Base-by-base conservation (phyloP, 805 yeast genomes). In the Wickerhamomyces silvicola region DNA sequence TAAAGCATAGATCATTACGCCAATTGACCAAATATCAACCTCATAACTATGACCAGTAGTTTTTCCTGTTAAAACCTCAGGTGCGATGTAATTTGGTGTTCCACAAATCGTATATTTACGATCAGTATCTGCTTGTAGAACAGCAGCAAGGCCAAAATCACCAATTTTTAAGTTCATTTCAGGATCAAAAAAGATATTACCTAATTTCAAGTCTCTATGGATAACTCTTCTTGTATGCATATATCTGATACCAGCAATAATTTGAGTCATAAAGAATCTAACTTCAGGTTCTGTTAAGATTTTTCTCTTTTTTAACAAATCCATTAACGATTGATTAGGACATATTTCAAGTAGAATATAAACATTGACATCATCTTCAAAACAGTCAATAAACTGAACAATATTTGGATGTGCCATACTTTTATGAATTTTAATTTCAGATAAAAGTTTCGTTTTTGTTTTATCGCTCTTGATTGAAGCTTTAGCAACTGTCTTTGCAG, bases 51-150 rank as follows among this genome's bases (percentile, higher is more conserved):
- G 98, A 7, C 97, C 98, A 10, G 76, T 70, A 33, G 68, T 74
- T 49, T 86, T 86, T 18, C 95, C 94, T 24, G 87, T 83, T 43
- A 92, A 69, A 15, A 92, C 95, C 64, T 92, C 99, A 7, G 99
- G 99, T 1, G 98, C 97, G 54, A 92, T 92, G 57, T 92, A 92
- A 61, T 92, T 92, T 38, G 99, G 99, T 16, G 99, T 92, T 33
- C 99, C 99, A 60, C 99, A 92, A 35, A 92, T 85, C 27, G 98
- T 90, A 55, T 80, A 83, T 52, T 90, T 86, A 43, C 90, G 77
- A 31, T 84, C 84, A 36, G 70, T 71, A 19, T 71, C 66, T 15
- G 75, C 66, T 26, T 81, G 82, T 40, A 92, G 69, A n/a, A 85
- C 81, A 1, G 97, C 87, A n/a, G 99, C 99, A 38, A 92, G 70